A percentile compares a stretch with the other conserved stretches of the same genome.
Evolutionary conservation across 192 early-diverging fungal species (phyloP).

Genomic region (Phlyctochytrium bullatum): DNA sequence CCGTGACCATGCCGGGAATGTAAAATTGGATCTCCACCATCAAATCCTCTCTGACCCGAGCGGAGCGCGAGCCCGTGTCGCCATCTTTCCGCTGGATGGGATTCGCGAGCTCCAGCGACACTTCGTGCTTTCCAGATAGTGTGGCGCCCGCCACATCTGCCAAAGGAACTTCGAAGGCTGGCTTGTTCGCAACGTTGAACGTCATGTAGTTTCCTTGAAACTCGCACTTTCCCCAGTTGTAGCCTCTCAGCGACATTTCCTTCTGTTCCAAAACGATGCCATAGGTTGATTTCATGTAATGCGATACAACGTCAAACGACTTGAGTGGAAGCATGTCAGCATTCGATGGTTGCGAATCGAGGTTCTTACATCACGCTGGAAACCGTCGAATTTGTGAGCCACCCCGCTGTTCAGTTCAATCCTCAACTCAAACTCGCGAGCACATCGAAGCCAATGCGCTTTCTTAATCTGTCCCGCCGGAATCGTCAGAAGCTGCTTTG

Average conservation of each 20-base stretch:
- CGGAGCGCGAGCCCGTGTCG: slow-evolving; percentile 44
- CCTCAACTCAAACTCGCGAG: slow-evolving; percentile 80
- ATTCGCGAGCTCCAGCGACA: slow-evolving; percentile 82
- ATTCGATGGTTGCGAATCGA: too few relatives aligned
- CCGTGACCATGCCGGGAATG: slow-evolving; percentile 75
- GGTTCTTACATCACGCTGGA: slow-evolving; percentile 64
- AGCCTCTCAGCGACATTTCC: slow-evolving; percentile 86
- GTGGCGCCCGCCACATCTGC: slow-evolving; percentile 83
- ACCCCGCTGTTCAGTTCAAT: slow-evolving; percentile 71
- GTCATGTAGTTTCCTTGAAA: slow-evolving; percentile 63
- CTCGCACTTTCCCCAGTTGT: slow-evolving; percentile 88
- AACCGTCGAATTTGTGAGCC: slow-evolving; percentile 87
- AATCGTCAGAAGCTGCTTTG: slow-evolving; percentile 54
- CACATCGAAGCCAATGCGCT: slow-evolving; percentile 66
- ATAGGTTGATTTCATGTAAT: slow-evolving; percentile 69
- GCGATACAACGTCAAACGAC: slow-evolving; percentile 79
- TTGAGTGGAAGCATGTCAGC: too few relatives aligned
- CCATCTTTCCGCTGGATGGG: slow-evolving; percentile 52
- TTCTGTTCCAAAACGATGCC: slow-evolving; percentile 71
- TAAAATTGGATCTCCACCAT: slow-evolving; percentile 91
- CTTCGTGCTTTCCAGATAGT: slow-evolving; percentile 84
- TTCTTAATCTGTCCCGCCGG: slow-evolving; percentile 61
- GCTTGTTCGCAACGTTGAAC: slow-evolving; percentile 80
- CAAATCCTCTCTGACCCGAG: slow-evolving; percentile 64
- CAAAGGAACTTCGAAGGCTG: slow-evolving; percentile 90